These are phyloP conservation scores for Verticillium alfalfae DNA, from an alignment of 2,329 filamentous ascomycete species.

Conservation along the genomic window DNA sequence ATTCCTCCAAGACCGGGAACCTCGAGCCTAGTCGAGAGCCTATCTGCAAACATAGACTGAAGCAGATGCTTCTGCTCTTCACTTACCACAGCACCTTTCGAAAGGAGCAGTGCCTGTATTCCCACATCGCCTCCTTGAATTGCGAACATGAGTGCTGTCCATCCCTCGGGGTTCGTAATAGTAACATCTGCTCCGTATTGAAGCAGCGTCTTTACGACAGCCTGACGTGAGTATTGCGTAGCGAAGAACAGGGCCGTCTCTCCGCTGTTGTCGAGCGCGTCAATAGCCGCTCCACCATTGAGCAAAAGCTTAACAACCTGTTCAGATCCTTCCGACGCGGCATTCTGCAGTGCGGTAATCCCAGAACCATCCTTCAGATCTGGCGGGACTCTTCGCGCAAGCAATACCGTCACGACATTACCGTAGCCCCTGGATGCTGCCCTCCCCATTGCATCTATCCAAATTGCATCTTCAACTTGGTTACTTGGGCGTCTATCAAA, in stretches of 20 bases:
- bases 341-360: not conserved
- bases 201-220: not conserved
- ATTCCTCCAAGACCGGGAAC: too few relatives aligned
- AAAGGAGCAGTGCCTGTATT: not conserved
- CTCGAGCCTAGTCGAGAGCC: too few relatives aligned
- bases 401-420: not conserved
- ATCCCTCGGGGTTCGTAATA: not conserved
- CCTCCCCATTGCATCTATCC: too few relatives aligned
- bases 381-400: not conserved
- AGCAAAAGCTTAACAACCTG: not conserved
- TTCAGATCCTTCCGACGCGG: not conserved
- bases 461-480: too few relatives aligned
- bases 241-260: not conserved
- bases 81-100: not conserved
- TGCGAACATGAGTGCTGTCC: not conserved
- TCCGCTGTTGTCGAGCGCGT: not conserved
- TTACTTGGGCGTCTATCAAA: too few relatives aligned
- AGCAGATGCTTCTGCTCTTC: not conserved
- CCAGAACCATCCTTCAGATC: not conserved
- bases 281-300: not conserved
- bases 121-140: too few relatives aligned
- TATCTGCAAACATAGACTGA: not conserved
- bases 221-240: too few relatives aligned
- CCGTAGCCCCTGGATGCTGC: too few relatives aligned
- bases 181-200: not conserved